phyloP scores from a whole-genome alignment of 441 rosid genomes.

The Adansonia gregorii region DNA sequence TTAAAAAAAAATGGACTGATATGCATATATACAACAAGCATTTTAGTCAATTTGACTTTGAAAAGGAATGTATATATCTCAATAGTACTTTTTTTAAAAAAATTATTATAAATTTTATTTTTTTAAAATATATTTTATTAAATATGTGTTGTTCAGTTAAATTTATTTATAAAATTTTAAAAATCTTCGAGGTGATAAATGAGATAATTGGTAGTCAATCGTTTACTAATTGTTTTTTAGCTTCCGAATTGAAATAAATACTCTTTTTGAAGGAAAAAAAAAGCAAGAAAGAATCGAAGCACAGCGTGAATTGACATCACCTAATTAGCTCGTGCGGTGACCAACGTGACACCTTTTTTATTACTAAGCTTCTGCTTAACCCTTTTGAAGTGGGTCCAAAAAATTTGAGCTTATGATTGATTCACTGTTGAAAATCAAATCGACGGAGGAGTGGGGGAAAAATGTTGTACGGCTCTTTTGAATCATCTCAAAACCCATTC shows the following conservation, averaged over 20 bases:
- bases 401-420: background rate
- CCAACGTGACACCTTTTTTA: constrained; percentile 9
- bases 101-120: too few relatives aligned
- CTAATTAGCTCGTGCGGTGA: constrained; percentile 14
- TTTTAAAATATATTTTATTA: too few relatives aligned
- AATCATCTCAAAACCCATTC: constrained; percentile 3
- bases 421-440: background rate
- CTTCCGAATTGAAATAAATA: background rate
- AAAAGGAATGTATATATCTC: too few relatives aligned
- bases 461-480: background rate
- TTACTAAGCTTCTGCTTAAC: background rate
- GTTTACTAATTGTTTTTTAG: background rate
- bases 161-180: too few relatives aligned
- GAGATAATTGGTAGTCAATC: background rate
- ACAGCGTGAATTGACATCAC: constrained; percentile 10
- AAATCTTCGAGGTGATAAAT: too few relatives aligned
- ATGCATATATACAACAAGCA: too few relatives aligned
- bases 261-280: background rate
- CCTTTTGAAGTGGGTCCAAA: background rate
- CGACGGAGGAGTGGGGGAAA: too few relatives aligned
- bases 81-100: too few relatives aligned
- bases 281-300: background rate
- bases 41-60: too few relatives aligned
- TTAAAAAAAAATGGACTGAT: too few relatives aligned
- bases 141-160: too few relatives aligned